phyloP scores from a whole-genome alignment of 441 rosid species.

The Erysimum pusillum region DNA sequence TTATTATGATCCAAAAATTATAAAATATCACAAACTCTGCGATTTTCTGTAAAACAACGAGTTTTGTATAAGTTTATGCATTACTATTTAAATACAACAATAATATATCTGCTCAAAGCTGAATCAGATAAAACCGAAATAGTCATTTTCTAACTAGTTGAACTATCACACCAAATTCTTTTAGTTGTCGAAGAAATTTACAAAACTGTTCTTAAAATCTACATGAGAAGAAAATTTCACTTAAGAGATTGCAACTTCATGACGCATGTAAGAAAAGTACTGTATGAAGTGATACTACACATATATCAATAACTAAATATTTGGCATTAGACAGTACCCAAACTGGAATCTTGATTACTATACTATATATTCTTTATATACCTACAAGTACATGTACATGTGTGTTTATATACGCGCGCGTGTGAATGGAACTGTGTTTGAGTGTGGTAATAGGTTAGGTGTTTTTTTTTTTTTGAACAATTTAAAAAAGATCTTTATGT shows the following conservation, averaged over 20 bases:
- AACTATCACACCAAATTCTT: slow-evolving; percentile 16
- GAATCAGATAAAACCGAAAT: background rate
- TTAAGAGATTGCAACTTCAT: slow-evolving; percentile 22
- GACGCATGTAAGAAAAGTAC: slow-evolving; percentile 22
- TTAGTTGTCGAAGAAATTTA: slow-evolving; percentile 10
- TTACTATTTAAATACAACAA: too few species aligned
- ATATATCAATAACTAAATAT: slow-evolving; percentile 7
- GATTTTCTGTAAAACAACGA: too few species aligned
- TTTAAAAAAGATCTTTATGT: background rate
- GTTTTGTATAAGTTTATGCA: too few species aligned
- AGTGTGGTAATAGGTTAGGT: slow-evolving; percentile 15
- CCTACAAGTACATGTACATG: slow-evolving; percentile 5
- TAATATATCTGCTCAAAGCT: background rate
- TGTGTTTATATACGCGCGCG: slow-evolving; percentile 24
- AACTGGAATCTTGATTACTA: slow-evolving; percentile 20
- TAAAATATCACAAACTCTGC: background rate
- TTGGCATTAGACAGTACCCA: slow-evolving; percentile 32
- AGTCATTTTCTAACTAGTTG: background rate
- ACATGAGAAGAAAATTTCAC: background rate
- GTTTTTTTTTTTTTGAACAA: background rate
- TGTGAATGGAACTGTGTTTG: slow-evolving; percentile 11
- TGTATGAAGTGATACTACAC: background rate
- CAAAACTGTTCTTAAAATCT: slow-evolving; percentile 1
- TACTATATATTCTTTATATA: background rate
- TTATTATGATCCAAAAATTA: background rate